Evolutionary conservation across 495 filamentous ascomycete genomes (phyloP).

Genomic region (Mycothermus thermophilus): DNA sequence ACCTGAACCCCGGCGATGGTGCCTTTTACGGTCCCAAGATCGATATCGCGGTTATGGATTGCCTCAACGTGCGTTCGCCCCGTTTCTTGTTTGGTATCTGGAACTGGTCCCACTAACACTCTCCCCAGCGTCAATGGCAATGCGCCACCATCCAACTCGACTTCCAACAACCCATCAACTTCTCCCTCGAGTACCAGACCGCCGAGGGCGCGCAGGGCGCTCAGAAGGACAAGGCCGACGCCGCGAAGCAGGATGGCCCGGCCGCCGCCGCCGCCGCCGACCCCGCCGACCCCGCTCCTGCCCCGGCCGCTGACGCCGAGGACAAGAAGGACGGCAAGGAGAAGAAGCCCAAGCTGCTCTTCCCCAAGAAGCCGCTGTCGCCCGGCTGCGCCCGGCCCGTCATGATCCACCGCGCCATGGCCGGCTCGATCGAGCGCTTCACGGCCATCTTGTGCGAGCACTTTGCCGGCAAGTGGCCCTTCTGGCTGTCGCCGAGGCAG

Average conservation of each 20-base stretch:
- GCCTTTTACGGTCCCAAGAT: slow-evolving; percentile 96
- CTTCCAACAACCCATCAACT: slow-evolving; percentile 71
- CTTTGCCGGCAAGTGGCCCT: slow-evolving; percentile 95
- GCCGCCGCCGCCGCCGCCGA: slow-evolving; percentile 23
- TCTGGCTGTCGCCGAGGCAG: slow-evolving; percentile 92
- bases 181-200: slow-evolving; percentile 28
- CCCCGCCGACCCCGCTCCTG: slow-evolving; percentile 12
- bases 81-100: not conserved
- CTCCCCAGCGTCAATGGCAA: slow-evolving; percentile 37
- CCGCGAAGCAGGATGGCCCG: slow-evolving; percentile 20
- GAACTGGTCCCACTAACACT: slow-evolving; percentile 31
- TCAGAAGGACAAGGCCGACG: slow-evolving; percentile 21
- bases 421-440: slow-evolving; percentile 88
- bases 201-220: slow-evolving; percentile 37
- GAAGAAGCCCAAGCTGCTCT: slow-evolving; percentile 17
- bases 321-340: slow-evolving; percentile 13
- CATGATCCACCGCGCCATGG: slow-evolving; percentile 93
- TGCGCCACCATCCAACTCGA: slow-evolving; percentile 97
- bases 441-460: slow-evolving; percentile 88
- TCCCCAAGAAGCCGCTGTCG: slow-evolving; percentile 36
- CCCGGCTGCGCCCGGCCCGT: slow-evolving; percentile 80
- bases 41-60: slow-evolving; percentile 48
- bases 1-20: slow-evolving; percentile 82
- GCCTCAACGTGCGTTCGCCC: slow-evolving; percentile 13
- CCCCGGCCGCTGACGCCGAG: slow-evolving; percentile 19